Evolutionary conservation across 768 basidiomycete species (phyloP).

Genomic region (Favolaschia claudopus): DNA sequence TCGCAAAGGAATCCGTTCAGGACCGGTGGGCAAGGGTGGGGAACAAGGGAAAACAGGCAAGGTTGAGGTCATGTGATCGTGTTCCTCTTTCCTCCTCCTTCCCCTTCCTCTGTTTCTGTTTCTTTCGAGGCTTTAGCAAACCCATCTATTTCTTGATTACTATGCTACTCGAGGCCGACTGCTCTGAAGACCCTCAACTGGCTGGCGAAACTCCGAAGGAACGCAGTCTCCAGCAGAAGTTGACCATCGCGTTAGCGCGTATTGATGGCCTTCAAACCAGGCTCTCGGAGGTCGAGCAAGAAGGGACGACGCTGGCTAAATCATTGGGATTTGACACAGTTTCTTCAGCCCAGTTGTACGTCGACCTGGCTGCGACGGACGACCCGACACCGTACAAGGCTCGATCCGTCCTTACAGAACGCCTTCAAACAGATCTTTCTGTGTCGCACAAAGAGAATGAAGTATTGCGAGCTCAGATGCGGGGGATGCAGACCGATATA

Average conservation of each 20-base stretch:
- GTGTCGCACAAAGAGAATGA: conserved; percentile 2
- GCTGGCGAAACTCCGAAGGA: too few species aligned
- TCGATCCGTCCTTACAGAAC: not conserved
- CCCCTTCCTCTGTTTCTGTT: too few species aligned
- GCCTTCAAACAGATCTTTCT: not conserved
- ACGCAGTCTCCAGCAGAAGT: not conserved
- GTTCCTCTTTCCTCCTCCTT: too few species aligned
- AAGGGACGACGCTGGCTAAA: not conserved
- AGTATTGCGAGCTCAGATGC: not conserved
- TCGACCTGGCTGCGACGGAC: conserved; percentile 3
- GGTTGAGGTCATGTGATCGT: conserved; percentile 4
- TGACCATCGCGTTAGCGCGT: not conserved
- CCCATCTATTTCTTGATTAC: too few species aligned
- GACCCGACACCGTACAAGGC: conserved; percentile 3
- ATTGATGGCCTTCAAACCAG: not conserved
- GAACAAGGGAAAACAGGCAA: not conserved
- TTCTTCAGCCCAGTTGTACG: not conserved
- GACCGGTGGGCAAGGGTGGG: too few species aligned
- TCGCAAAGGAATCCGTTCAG: too few species aligned
- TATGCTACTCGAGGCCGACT: too few species aligned
- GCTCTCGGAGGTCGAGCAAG: not conserved
- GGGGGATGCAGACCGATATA: not conserved
- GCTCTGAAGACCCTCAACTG: too few species aligned
- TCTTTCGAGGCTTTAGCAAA: too few species aligned
- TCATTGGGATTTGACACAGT: conserved; percentile 7